These are phyloP conservation scores for Dendrobium officinale DNA, from an alignment of 106 monocot species.

Conservation along the genomic window DNA sequence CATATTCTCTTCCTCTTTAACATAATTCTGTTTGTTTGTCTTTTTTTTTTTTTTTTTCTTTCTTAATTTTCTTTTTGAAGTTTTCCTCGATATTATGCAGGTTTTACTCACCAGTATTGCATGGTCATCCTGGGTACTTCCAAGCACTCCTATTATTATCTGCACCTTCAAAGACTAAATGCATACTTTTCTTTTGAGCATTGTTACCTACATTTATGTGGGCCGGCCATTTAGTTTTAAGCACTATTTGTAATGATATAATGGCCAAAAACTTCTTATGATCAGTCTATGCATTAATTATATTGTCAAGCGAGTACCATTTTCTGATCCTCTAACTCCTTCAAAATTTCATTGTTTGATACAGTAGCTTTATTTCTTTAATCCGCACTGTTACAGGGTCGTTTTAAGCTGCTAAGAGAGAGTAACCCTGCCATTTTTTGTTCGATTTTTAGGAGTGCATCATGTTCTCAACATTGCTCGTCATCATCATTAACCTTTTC, in stretches of 20 bases:
- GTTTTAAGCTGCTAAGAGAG: no score
- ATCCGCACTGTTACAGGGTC: no score
- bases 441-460: no score
- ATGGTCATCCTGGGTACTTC: constrained; percentile 83
- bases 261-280: not conserved
- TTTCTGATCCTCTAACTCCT: not conserved
- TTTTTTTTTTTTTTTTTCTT: not conserved
- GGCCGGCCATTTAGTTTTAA: not conserved
- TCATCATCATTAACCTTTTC: no score
- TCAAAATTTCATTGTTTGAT: not conserved
- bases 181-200: not conserved
- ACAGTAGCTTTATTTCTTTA: no score
- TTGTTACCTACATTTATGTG: not conserved
- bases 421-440: no score
- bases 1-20: not conserved
- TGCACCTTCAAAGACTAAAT: not conserved
- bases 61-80: not conserved
- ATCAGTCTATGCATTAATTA: not conserved
- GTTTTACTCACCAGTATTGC: constrained; percentile 74
- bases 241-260: not conserved
- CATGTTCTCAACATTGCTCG: no score
- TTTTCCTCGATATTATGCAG: constrained; percentile 35
- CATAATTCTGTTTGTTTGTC: not conserved
- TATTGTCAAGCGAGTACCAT: not conserved
- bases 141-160: not conserved